These are phyloP conservation scores for Ophiostoma australiae DNA, from an alignment of 2,329 filamentous ascomycete species.

Conservation along the genomic window DNA sequence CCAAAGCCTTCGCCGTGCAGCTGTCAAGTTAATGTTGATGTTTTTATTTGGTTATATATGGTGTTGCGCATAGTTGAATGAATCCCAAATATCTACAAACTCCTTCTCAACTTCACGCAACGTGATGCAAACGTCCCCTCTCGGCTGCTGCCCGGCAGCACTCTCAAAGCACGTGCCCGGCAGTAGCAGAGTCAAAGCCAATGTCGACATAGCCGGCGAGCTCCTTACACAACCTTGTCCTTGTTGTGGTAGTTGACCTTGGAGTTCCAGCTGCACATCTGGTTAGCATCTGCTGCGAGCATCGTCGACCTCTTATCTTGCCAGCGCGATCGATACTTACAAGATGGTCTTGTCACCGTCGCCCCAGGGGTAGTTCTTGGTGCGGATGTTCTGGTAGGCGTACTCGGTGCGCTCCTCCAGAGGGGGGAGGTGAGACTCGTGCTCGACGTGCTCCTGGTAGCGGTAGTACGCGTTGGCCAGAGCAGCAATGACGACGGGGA, in stretches of 20 bases:
- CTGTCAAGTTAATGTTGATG: neutral
- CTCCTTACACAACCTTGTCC: conserved; percentile 55
- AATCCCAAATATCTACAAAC: conserved; percentile 9
- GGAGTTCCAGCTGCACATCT: conserved; percentile 72
- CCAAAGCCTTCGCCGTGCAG: neutral
- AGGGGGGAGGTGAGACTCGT: conserved; percentile 79
- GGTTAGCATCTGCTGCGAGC: neutral
- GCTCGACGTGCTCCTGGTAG: conserved; percentile 96
- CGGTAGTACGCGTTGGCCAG: conserved; percentile 80
- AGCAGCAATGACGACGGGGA: conserved; percentile 67
- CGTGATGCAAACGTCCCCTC: neutral
- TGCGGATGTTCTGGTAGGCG: conserved; percentile 94
- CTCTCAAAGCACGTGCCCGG: neutral
- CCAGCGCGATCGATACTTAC: conserved; percentile 23
- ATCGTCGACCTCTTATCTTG: no score
- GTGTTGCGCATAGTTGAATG: neutral
- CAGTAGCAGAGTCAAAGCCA: neutral
- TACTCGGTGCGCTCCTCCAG: conserved; percentile 91
- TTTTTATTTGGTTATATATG: conserved; percentile 3
- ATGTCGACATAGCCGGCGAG: neutral
- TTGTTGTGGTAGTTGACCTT: conserved; percentile 96
- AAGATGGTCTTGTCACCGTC: conserved; percentile 74
- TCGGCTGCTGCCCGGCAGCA: neutral
- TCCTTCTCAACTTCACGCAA: neutral
- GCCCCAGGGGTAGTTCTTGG: conserved; percentile 93